phyloP scores from a whole-genome alignment of 805 yeast species.

The Phaffomyces opuntiae region DNA sequence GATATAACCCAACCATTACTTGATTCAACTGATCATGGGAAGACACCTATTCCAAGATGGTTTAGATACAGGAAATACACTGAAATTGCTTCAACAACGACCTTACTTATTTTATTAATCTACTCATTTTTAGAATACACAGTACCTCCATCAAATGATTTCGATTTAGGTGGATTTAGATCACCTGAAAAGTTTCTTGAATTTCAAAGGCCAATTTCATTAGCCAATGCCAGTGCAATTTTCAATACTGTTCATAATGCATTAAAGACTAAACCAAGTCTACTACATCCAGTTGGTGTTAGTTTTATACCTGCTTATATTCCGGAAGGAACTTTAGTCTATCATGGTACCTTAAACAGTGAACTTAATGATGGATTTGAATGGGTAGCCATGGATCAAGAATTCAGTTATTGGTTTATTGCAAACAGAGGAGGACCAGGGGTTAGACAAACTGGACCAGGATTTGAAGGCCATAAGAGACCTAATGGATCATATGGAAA shows the following conservation, averaged over 20 bases:
- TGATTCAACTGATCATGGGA: no score
- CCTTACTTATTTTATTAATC: no score
- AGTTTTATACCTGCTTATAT: conserved; percentile 53
- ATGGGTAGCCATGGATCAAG: conserved; percentile 62
- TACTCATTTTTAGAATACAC: no score
- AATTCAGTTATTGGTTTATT: conserved; percentile 49
- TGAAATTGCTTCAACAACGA: neutral
- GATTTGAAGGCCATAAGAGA: conserved; percentile 1
- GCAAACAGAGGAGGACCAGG: conserved; percentile 13
- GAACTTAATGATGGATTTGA: conserved; percentile 41
- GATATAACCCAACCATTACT: no score
- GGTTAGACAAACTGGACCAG: neutral
- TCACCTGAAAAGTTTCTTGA: neutral
- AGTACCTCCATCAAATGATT: neutral
- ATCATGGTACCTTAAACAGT: conserved; percentile 42
- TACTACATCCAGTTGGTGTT: conserved; percentile 50
- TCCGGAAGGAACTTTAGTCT: conserved; percentile 51
- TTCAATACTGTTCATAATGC: conserved; percentile 51
- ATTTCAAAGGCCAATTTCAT: conserved; percentile 26
- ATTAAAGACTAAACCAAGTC: conserved; percentile 42
- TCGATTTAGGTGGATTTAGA: neutral
- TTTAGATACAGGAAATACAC: neutral
- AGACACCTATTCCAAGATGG: neutral
- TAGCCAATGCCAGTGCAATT: conserved; percentile 45
- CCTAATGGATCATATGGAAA: neutral